These are phyloP conservation scores for Magnaporthales sp. DNA, from an alignment of 2,329 filamentous ascomycete genomes.

Conservation along the genomic window DNA sequence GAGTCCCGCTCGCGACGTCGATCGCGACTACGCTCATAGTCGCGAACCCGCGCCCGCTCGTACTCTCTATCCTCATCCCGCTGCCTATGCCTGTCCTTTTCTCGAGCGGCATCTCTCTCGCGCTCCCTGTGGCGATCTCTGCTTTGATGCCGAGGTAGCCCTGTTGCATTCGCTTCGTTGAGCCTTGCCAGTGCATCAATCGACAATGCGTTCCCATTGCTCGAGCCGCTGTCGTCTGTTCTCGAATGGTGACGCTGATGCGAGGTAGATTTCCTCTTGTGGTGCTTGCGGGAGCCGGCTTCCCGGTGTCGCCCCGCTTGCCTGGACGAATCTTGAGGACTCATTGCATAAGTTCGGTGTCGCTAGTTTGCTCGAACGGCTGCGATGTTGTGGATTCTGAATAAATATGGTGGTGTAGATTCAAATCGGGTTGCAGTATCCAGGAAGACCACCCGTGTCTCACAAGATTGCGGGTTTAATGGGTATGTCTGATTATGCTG, in stretches of 20 bases:
- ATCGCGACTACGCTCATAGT: slow-evolving; percentile 1
- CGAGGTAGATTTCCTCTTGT: slow-evolving; percentile 12
- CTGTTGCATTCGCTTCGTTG: slow-evolving; percentile 13
- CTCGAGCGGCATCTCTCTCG: slow-evolving; percentile 8
- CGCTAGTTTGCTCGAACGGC: background rate
- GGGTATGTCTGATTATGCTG: background rate
- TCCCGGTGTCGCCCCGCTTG: slow-evolving; percentile 11
- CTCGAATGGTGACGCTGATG: slow-evolving; percentile 6
- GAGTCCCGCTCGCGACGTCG: slow-evolving; percentile 6
- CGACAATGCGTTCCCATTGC: slow-evolving; percentile 15
- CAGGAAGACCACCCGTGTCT: background rate
- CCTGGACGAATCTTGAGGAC: slow-evolving; percentile 7
- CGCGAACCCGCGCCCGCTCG: slow-evolving; percentile 6
- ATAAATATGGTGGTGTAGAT: background rate
- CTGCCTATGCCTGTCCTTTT: slow-evolving; percentile 1
- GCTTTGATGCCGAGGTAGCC: slow-evolving; percentile 2
- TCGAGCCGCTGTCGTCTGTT: slow-evolving; percentile 6
- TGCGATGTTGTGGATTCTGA: background rate
- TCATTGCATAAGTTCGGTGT: background rate
- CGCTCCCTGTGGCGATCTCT: slow-evolving; percentile 10
- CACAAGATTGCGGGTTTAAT: background rate
- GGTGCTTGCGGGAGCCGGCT: slow-evolving; percentile 12
- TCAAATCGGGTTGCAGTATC: background rate
- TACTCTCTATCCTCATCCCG: slow-evolving; percentile 8
- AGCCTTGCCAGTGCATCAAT: slow-evolving; percentile 17